These are phyloP conservation scores for Nicotiana tomentosiformis DNA, from an alignment of 257 asterid species.

Conservation along the genomic window DNA sequence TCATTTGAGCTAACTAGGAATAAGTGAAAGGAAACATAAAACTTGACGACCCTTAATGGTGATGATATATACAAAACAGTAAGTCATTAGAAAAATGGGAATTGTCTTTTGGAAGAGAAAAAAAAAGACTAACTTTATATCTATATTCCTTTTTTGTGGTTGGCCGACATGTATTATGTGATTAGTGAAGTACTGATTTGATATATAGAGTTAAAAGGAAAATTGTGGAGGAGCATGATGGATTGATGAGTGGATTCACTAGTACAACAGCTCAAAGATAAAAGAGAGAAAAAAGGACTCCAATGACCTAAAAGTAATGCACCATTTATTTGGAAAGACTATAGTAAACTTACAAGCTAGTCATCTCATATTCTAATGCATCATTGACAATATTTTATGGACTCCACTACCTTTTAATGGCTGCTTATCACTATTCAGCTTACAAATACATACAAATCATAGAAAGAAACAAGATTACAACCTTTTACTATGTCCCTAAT, in stretches of 20 bases:
- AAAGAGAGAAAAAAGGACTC: not conserved
- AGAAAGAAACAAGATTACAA: not conserved
- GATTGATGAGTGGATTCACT: constrained; percentile 31
- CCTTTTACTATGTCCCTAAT: not conserved
- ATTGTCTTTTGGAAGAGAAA: no score
- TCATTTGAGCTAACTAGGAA: no score
- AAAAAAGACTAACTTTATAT: no score
- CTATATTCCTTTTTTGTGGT: not conserved
- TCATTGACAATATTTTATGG: not conserved
- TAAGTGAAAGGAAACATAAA: no score
- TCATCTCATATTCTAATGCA: not conserved
- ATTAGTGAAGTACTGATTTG: constrained; percentile 26
- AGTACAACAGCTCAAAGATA: not conserved
- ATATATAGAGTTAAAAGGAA: constrained; percentile 5
- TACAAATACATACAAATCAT: not conserved
- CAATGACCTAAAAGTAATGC: constrained; percentile 22
- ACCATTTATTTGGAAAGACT: constrained; percentile 5
- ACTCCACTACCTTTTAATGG: not conserved
- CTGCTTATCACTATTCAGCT: not conserved
- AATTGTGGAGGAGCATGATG: constrained; percentile 12
- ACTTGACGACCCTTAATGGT: no score
- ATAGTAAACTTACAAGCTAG: not conserved
- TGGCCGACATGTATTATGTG: constrained; percentile 23
- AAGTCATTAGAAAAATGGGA: no score
- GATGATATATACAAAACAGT: no score